Evolutionary conservation across 495 filamentous ascomycete species (phyloP), one percentile per base, ranked within the genome.

Genomic region (Achaetomiella virescens): DNA sequence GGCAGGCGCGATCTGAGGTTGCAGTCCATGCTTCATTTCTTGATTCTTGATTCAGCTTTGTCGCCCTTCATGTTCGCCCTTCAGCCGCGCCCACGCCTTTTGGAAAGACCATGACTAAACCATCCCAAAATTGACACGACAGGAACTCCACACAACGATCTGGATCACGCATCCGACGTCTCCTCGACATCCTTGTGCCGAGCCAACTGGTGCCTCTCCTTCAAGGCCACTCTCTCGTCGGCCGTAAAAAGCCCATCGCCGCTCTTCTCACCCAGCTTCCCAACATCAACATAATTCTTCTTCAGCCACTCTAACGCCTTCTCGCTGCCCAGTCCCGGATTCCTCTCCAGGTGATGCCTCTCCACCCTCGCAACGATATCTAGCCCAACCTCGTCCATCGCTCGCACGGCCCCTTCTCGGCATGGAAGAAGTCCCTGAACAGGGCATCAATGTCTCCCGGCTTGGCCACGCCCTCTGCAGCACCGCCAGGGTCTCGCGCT

Each of bases 401-500:
- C 69, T 68, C 60, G 50, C 75, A 80, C 10, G 73, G 72, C 0
- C 74, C 76, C 57, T 72, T 72, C 47, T 67, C 65, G 2, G 71
- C 70, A 36, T 71, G 61, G 61, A 80, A 78, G 58, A 73, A 78
- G 38, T 73, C 69, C 27, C 63, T 66, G 41, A 75, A 79, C 58
- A 80, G 67, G 0, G 64, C 65, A 59, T 80, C 76, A 37, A 78
- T 61, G 1, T 75, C 72, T 10, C 52, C 61, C 1, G 69, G 73
- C 50, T 59, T 63, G 6, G 67, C 73, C 2, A 77, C 70, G 0
- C 74, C 79, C 43, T 82, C 79, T 2, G 71, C 33, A 84, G 64
- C 29, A 84, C 78, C 6, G 60, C 65, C 21, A 84, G 54, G 20
- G 74, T 74, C 61, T 83, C 81, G 1, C 79, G 74, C 63, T 84